phyloP scores from a whole-genome alignment of 352 stramenopile species.

The Phytopythium boreale region DNA sequence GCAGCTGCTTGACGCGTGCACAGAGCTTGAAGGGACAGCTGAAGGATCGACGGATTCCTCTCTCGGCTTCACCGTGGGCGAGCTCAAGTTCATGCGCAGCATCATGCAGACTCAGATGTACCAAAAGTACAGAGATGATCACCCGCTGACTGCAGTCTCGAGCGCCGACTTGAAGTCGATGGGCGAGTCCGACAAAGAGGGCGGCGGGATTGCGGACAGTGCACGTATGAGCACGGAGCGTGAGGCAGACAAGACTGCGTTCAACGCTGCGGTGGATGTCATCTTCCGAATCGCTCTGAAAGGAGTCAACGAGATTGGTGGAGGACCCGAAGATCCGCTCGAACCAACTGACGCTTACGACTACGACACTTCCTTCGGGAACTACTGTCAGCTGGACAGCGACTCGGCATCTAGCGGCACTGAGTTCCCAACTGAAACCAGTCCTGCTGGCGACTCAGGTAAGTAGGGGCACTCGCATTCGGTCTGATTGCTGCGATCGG shows the following conservation, averaged over 20 bases:
- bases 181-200: background rate
- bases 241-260: slow-evolving; percentile 8
- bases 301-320: slow-evolving; percentile 16
- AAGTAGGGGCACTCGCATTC: background rate
- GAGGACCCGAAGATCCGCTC: background rate
- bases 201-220: background rate
- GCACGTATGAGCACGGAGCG: background rate
- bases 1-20: slow-evolving; percentile 23
- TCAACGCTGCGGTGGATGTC: slow-evolving; percentile 22
- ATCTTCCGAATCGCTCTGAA: slow-evolving; percentile 42
- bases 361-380: background rate
- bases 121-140: slow-evolving; percentile 49
- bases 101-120: slow-evolving; percentile 52
- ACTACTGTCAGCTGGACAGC: background rate
- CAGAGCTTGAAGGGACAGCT: background rate
- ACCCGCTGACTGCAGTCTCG: slow-evolving; percentile 3
- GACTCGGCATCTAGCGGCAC: background rate
- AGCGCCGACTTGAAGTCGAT: background rate
- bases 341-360: background rate
- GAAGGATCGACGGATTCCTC: background rate
- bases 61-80: background rate
- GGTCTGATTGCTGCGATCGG: background rate
- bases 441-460: background rate
- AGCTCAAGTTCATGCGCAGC: slow-evolving; percentile 20
- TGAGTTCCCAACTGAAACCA: background rate